Conservation (phyloP, 441 rosid genomes). For the Erysimum pusillum region DNA sequence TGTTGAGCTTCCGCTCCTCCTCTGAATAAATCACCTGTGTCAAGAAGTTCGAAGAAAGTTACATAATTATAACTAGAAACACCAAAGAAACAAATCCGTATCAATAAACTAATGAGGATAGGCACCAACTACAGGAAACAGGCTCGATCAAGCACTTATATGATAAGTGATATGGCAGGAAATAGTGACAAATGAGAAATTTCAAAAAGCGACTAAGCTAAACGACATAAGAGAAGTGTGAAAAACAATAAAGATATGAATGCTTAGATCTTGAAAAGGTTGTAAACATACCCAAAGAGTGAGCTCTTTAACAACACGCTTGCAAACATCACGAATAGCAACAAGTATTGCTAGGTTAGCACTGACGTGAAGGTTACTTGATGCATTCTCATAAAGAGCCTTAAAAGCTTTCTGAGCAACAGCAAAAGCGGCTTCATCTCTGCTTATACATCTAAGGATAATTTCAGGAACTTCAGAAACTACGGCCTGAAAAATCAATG, state of each 20-base stretch:
- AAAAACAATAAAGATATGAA: not conserved
- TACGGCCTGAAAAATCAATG: conserved; percentile 61
- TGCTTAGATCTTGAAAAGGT: conserved; percentile 13
- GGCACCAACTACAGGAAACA: conserved; percentile 5
- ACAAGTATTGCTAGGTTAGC: conserved; percentile 89
- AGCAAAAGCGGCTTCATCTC: conserved; percentile 98
- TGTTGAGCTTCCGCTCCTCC: conserved; percentile 95
- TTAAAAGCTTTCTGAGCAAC: conserved; percentile 97
- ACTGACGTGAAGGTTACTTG: conserved; percentile 77
- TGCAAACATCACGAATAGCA: conserved; percentile 96
- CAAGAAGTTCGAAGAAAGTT: conserved; percentile 34
- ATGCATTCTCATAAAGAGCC: conserved; percentile 90
- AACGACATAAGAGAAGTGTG: conserved; percentile 9
- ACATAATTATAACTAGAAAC: conserved; percentile 7
- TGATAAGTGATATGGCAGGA: not conserved
- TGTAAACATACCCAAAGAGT: conserved; percentile 88
- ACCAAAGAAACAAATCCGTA: conserved; percentile 13
- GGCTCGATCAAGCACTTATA: not conserved
- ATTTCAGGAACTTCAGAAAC: conserved; percentile 96
- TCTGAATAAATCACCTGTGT: conserved; percentile 89
- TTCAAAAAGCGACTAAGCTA: not conserved
- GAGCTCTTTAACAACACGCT: conserved; percentile 94
- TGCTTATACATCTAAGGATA: conserved; percentile 90
- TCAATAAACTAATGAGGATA: not conserved
- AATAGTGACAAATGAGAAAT: conserved; percentile 3